Percentiles rank a stretch among this genome's conserved stretches.
Conservation (phyloP, 768 basidiomycete genomes). For the Mycena haematopus region DNA sequence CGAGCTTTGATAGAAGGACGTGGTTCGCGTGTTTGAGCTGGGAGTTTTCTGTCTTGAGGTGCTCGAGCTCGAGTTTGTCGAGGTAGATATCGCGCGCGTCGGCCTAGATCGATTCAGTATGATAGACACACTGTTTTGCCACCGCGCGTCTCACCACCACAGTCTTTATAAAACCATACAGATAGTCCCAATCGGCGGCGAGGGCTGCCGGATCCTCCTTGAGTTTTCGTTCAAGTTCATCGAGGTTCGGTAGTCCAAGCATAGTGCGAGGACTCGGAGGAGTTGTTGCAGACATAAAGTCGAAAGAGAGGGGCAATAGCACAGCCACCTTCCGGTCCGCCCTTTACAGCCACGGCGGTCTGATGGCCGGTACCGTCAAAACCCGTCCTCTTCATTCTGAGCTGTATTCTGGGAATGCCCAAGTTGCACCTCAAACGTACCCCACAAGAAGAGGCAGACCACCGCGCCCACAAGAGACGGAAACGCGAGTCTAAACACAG, state of each 20-base stretch:
- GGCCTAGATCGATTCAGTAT: not conserved
- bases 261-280: not conserved
- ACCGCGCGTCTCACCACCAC: not conserved
- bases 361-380: no score
- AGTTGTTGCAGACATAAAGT: no score
- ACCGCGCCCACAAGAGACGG: conserved; percentile 44
- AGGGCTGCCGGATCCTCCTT: not conserved
- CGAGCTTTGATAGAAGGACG: not conserved
- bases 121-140: not conserved
- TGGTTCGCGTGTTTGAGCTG: not conserved
- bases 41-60: not conserved
- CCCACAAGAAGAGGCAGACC: conserved; percentile 61
- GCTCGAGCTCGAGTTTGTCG: not conserved
- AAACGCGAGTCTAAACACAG: conserved; percentile 40
- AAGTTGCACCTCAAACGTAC: conserved; percentile 71
- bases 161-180: not conserved
- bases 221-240: not conserved
- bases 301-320: no score
- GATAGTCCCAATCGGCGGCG: not conserved
- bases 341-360: no score
- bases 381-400: no score
- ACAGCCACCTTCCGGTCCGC: no score
- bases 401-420: conserved; percentile 45
- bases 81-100: not conserved
- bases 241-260: not conserved